Base-by-base conservation (phyloP, 1,284 basidiomycete genomes). In the Schizopora paradoxa region DNA sequence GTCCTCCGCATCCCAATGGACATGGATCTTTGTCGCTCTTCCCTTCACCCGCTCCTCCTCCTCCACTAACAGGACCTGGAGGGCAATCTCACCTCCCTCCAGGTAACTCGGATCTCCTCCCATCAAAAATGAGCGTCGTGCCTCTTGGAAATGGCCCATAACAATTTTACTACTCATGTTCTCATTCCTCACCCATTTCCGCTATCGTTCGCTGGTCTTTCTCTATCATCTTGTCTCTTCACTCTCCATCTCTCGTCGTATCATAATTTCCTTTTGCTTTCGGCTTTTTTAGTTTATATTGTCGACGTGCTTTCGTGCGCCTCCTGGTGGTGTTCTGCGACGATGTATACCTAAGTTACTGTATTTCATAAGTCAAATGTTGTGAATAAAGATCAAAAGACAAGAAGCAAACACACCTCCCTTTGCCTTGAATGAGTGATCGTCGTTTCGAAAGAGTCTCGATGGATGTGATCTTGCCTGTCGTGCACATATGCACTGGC, bases 131-230 rank as follows among this genome's bases (percentile, higher is more conserved):
- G 49, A 49, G 31, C 11, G 38, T 41, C 21, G 49, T 43, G n/a
- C 49, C 37, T 10, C 41, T 47, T 8, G 45, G 45, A 18, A 51
- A 49, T 40, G 49, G 49, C n/a, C 39, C 49, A 34, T 51, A 43
- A 31, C 43, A 16, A 33, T 41, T 14, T 13, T 14, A 8, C 22
- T 33, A 19, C 29, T 18, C 16, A 21, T n/a, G 19, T 31, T 25
- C 21, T 32, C 10, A 35, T 35, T 35, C 28, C 28, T 29, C n/a
- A 29, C 8, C 28, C 8, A 8, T 29, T n/a, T 8, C 28, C 28
- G 36, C n/a, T 38, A 19, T 38, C n/a, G 18, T 25, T n/a, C 21
- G 22, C 36, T 38, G 36, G 11, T 22, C 7, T 18, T 35, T 10
- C 34, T 16, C 11, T 13, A 21, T 10, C 34, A 19, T 38, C 36